Evolutionary conservation across 345 rosid genomes (phyloP).

Genomic region (Turritis glabra): DNA sequence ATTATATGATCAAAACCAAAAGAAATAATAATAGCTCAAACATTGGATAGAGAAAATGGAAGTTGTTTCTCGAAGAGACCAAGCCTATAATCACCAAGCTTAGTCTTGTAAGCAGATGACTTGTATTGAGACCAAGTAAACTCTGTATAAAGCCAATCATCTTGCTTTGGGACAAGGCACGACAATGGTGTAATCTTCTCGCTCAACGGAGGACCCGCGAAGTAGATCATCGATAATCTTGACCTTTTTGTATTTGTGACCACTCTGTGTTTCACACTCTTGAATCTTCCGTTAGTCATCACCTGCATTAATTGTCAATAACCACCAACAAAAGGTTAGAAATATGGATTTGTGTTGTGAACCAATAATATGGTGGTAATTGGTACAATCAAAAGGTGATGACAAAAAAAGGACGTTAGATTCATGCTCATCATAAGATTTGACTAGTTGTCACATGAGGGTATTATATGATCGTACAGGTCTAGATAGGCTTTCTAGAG

Average conservation of each 20-base stretch:
- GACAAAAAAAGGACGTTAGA: background rate
- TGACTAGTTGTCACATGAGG: background rate
- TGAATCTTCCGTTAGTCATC: conserved; percentile 80
- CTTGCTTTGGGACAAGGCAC: conserved; percentile 49
- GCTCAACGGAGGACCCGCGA: conserved; percentile 72
- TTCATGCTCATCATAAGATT: background rate
- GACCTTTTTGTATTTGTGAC: conserved; percentile 51
- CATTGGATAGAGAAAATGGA: conserved; percentile 3
- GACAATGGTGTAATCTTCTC: conserved; percentile 64
- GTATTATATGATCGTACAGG: background rate
- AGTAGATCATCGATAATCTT: conserved; percentile 82
- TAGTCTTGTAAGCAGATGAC: conserved; percentile 62
- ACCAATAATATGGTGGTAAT: background rate
- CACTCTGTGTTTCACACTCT: conserved; percentile 85
- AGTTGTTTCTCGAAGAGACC: conserved; percentile 55
- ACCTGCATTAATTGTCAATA: conserved; percentile 47
- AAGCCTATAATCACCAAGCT: conserved; percentile 73
- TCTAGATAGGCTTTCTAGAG: too few species aligned
- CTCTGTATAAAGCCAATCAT: conserved; percentile 68
- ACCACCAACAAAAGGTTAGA: background rate
- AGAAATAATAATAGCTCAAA: background rate
- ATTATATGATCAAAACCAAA: background rate
- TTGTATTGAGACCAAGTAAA: conserved; percentile 84
- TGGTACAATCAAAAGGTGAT: background rate
- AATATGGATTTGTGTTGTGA: background rate